A percentile compares a stretch with the other conserved stretches of the same genome.
These are phyloP conservation scores for Pharus latifolius DNA, from an alignment of 176 grass and related monocot genomes.

Conservation along the genomic window DNA sequence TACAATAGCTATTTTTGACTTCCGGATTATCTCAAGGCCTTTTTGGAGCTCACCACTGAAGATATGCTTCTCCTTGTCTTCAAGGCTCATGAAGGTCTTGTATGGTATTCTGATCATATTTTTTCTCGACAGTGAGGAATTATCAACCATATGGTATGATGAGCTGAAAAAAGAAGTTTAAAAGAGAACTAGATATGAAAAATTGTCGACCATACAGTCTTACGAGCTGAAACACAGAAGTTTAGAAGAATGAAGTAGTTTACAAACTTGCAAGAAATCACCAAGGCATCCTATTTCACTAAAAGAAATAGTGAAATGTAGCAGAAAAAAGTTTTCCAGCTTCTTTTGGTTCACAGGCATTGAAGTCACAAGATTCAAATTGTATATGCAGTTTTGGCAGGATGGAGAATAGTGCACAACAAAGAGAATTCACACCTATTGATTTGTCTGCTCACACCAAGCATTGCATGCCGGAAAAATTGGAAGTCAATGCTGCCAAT, in stretches of 20 bases:
- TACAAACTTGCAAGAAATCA: neutral
- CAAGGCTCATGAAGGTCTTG: slow-evolving; percentile 16
- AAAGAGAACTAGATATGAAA: slow-evolving; percentile 17
- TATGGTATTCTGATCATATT: slow-evolving; percentile 42
- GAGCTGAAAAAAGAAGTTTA: slow-evolving; percentile 37
- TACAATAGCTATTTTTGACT: slow-evolving; percentile 69
- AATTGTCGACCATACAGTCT: slow-evolving; percentile 26
- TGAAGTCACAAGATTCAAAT: too few species aligned
- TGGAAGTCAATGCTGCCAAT: slow-evolving; percentile 69
- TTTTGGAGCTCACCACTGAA: slow-evolving; percentile 41
- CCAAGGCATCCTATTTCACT: neutral
- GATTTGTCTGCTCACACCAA: slow-evolving; percentile 41
- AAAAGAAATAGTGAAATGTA: neutral
- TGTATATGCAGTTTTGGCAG: neutral
- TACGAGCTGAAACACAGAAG: slow-evolving; percentile 43
- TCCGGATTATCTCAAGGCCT: slow-evolving; percentile 48
- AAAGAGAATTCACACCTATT: slow-evolving; percentile 27
- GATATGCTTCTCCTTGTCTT: slow-evolving; percentile 41
- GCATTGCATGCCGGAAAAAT: slow-evolving; percentile 71
- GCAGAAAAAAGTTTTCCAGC: neutral
- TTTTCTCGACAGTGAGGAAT: slow-evolving; percentile 35
- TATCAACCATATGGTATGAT: slow-evolving; percentile 30
- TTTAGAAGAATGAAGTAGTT: slow-evolving; percentile 16
- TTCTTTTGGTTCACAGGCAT: neutral
- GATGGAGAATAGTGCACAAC: neutral